These are phyloP conservation scores for Prunus mongolica DNA, from an alignment of 306 rosid genomes.

Conservation along the genomic window DNA sequence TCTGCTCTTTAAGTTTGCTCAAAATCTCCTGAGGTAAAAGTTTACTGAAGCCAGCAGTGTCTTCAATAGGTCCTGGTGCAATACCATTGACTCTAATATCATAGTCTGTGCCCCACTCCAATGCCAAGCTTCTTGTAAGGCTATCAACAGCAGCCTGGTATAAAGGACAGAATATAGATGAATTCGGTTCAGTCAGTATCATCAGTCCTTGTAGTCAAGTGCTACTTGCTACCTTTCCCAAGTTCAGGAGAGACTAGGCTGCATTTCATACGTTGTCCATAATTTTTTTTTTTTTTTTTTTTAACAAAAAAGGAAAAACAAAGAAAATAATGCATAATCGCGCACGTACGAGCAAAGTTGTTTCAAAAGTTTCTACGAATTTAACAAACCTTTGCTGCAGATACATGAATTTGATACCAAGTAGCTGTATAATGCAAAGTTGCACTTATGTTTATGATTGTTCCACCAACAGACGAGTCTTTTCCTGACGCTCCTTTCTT, in stretches of 20 bases:
- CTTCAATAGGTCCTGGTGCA: slow-evolving; percentile 22
- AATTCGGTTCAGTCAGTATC: not conserved
- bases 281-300: too few species aligned
- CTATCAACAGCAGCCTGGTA: slow-evolving; percentile 24
- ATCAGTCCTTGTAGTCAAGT: not conserved
- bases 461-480: slow-evolving; percentile 54
- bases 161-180: not conserved
- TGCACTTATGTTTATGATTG: slow-evolving; percentile 72
- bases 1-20: not conserved
- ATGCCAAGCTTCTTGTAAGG: slow-evolving; percentile 21
- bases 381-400: slow-evolving; percentile 82
- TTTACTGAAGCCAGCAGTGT: slow-evolving; percentile 16
- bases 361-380: not conserved
- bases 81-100: slow-evolving; percentile 23
- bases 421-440: slow-evolving; percentile 81
- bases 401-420: slow-evolving; percentile 91
- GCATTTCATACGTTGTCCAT: too few species aligned
- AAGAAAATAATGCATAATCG: not conserved
- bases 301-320: too few species aligned
- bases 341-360: not conserved
- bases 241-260: not conserved
- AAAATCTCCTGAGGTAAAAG: slow-evolving; percentile 18
- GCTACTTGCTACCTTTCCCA: not conserved
- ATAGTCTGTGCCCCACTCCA: slow-evolving; percentile 26
- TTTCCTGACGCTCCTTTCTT: slow-evolving; percentile 86